Evolutionary conservation across 768 basidiomycete species (phyloP), one percentile per base, ranked within the genome.

Genomic region (Leucosporidium scottii): DNA sequence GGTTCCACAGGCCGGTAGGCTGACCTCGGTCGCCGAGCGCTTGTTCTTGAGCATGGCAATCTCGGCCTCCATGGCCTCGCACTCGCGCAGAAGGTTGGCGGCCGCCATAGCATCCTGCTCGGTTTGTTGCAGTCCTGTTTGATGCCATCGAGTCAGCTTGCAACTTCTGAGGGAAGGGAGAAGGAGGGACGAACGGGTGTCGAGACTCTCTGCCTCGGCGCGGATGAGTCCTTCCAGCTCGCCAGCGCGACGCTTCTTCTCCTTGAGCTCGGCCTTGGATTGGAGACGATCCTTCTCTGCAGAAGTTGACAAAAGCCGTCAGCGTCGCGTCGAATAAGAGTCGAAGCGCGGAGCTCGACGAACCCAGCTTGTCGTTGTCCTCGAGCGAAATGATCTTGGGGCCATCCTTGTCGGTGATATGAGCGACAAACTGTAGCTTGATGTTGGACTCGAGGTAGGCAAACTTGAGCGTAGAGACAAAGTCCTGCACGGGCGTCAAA

Each of bases 31-130:
- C 0, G 71, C 62, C 12, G 67, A 61, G 1, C 71, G 67, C 56
- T 72, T 72, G 65, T 69, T 72, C 62, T 67, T 66, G n/a, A 72
- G 65, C 67, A 72, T 69, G 15, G 68, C 68, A n/a, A 72, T 72
- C 49, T 72, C 71, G 21, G 65, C 64, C 51, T 72, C 71, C 67
- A 72, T 72, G 44, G 59, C 67, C 34, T 69, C 67, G 61, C 65
- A 69, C 44, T 72, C 71, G 12, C 55, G 31, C 36, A 65, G 5
- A 0, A 68, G n/a, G 15, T 58, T 50, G 2, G 61, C 50, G 1
- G 67, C 67, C 17, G 59, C 39, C 44, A 59, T 59, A 4, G 62
- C 71, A 34, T 66, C 57, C 23, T 51, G 34, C 6, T 31, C 36
- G 27, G 57, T 27, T 10, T 55, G 66, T 17, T 36, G 30, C 3